Evolutionary conservation across 2,329 filamentous ascomycete species (phyloP).

Genomic region (Colletotrichum aenigma): DNA sequence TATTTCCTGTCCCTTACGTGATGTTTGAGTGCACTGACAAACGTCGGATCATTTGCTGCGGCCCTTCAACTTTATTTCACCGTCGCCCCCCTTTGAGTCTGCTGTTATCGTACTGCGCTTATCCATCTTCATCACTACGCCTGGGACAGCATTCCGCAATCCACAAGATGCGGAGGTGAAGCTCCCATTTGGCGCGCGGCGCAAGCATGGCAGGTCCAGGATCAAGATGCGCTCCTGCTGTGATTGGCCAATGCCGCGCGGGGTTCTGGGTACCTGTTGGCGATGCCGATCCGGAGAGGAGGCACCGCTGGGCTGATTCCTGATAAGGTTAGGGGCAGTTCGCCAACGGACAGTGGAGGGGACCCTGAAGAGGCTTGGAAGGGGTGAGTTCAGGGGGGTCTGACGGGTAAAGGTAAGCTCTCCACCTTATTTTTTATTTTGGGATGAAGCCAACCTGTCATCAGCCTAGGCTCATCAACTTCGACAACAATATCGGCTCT

Average conservation of each 20-base stretch:
- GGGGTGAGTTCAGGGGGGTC: constrained; percentile 5
- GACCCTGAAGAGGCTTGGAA: constrained; percentile 14
- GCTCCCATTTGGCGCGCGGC: neutral
- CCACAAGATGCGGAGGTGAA: neutral
- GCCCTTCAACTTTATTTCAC: neutral
- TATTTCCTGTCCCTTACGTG: neutral
- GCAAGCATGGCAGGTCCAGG: neutral
- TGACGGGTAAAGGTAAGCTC: constrained; percentile 6
- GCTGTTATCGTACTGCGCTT: neutral
- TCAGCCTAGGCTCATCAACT: constrained; percentile 1
- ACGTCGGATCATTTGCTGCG: neutral
- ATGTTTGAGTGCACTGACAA: neutral
- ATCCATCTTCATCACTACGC: neutral
- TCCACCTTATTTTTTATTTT: constrained; percentile 21
- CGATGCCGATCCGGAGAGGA: constrained; percentile 18
- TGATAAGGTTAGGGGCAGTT: constrained; percentile 19
- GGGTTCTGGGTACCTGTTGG: constrained; percentile 5
- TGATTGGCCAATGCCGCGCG: constrained; percentile 19
- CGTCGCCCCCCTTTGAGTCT: neutral
- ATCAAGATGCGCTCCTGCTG: constrained; percentile 12
- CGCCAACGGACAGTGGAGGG: constrained; percentile 12
- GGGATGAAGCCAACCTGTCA: constrained; percentile 27
- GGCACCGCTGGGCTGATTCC: constrained; percentile 11
- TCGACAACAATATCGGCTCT: neutral
- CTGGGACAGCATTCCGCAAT: neutral